phyloP scores from a whole-genome alignment of 2,329 filamentous ascomycete species.

The Didymella keratinophila region DNA sequence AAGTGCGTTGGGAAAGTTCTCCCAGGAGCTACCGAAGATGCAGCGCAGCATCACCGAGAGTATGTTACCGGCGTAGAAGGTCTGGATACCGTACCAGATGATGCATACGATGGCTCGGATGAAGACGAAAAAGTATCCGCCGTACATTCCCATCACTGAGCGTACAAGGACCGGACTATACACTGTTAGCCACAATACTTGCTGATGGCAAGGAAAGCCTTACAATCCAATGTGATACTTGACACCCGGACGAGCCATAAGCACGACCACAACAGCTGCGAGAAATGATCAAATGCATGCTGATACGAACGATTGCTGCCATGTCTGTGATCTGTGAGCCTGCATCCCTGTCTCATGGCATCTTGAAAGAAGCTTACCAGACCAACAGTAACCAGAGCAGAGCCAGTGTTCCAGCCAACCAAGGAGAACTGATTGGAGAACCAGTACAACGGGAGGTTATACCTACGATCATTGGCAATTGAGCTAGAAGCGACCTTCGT shows the following conservation, averaged over 20 bases:
- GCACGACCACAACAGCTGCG: conserved; percentile 31
- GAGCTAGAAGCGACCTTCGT: too few species aligned
- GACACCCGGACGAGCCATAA: conserved; percentile 36
- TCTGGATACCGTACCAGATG: conserved; percentile 50
- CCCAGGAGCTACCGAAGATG: conserved; percentile 51
- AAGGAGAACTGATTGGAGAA: conserved; percentile 32
- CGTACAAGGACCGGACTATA: conserved; percentile 27
- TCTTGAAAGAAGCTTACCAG: conserved; percentile 13
- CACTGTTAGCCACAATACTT: conserved; percentile 1
- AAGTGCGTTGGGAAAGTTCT: conserved; percentile 41
- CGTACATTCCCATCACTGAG: conserved; percentile 45
- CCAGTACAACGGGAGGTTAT: conserved; percentile 36
- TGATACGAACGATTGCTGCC: conserved; percentile 36
- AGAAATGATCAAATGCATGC: conserved; percentile 35
- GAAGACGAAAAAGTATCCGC: conserved; percentile 53
- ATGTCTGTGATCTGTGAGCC: conserved; percentile 26
- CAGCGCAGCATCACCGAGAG: conserved; percentile 50
- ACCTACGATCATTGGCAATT: conserved; percentile 11
- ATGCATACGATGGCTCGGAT: conserved; percentile 48
- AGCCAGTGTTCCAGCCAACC: conserved; percentile 32
- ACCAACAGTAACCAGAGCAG: conserved; percentile 29
- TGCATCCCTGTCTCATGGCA: too few species aligned
- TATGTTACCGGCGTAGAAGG: conserved; percentile 40
- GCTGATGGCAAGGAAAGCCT: background rate
- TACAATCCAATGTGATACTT: conserved; percentile 36